Conservation (phyloP, 805 yeast species). For the Saccharomycopsis fermentans region DNA sequence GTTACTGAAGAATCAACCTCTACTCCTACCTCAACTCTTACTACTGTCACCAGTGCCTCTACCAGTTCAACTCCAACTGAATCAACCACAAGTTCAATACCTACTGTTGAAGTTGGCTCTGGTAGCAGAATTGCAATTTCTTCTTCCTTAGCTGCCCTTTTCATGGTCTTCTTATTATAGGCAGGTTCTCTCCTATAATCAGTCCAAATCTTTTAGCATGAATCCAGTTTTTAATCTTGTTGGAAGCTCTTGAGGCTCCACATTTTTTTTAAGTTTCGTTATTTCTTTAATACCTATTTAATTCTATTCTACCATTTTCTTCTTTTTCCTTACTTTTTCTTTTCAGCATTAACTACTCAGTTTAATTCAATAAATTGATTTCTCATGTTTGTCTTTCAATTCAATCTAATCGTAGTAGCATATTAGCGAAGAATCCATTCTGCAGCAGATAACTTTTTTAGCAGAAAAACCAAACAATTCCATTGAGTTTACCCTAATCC, state of each 20-base stretch:
- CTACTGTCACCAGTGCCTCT: conserved; percentile 4
- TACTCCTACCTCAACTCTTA: conserved; percentile 7
- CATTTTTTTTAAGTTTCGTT: not conserved
- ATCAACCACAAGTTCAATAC: not conserved
- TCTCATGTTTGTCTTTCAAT: too few species aligned
- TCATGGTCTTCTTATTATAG: not conserved
- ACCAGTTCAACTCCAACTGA: conserved; percentile 8
- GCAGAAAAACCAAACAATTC: too few species aligned
- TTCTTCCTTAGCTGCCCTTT: not conserved
- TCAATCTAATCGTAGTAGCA: too few species aligned
- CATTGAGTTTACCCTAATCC: too few species aligned
- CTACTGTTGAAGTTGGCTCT: conserved; percentile 1
- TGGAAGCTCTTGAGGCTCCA: too few species aligned
- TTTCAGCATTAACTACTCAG: not conserved
- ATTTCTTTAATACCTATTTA: not conserved
- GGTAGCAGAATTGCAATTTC: conserved; percentile 2
- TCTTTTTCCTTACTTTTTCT: not conserved
- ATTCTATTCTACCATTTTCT: not conserved
- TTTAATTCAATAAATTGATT: too few species aligned
- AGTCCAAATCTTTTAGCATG: too few species aligned
- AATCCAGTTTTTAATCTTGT: too few species aligned
- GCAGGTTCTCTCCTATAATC: not conserved
- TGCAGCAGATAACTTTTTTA: too few species aligned
- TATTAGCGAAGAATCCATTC: too few species aligned
- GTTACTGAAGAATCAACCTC: not conserved